Conservation (phyloP, 1,139 yeast genomes). For the Candida anutae region DNA sequence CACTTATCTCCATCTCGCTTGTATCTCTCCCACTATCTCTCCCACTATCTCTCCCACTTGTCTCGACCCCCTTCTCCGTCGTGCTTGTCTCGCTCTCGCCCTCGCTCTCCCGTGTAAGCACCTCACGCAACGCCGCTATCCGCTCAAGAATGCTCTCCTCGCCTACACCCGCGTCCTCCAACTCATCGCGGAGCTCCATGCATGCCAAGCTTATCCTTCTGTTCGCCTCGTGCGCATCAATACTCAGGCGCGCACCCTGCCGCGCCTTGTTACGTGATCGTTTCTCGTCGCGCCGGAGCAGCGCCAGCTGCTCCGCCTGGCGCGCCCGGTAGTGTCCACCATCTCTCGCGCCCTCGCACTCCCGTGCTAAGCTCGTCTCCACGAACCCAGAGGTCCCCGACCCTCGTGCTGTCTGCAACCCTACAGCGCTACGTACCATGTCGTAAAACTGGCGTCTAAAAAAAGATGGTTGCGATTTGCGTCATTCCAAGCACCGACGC, state of each 20-base stretch:
- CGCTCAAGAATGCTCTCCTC: slow-evolving; percentile 18
- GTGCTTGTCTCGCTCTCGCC: background rate
- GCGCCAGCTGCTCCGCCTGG: no score
- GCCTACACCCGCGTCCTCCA: slow-evolving; percentile 43
- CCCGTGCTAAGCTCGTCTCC: slow-evolving; percentile 45
- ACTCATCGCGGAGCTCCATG: slow-evolving; percentile 43
- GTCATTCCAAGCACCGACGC: no score
- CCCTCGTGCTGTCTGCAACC: slow-evolving; percentile 59
- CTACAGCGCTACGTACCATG: slow-evolving; percentile 67
- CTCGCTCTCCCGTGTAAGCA: background rate
- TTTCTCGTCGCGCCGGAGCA: no score
- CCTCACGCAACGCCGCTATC: slow-evolving; percentile 13
- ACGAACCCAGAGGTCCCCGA: slow-evolving; percentile 69
- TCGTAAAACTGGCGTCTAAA: no score
- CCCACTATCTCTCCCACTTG: background rate
- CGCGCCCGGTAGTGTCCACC: no score
- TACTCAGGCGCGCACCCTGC: slow-evolving; percentile 17
- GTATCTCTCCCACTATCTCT: background rate
- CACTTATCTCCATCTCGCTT: background rate
- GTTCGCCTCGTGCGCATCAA: slow-evolving; percentile 38
- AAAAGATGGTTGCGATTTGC: no score
- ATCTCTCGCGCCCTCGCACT: no score
- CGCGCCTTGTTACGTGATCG: no score
- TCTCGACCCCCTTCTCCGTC: background rate
- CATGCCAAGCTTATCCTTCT: slow-evolving; percentile 49